phyloP scores from a whole-genome alignment of 2,329 filamentous ascomycete genomes.

The Alternaria burnsii region DNA sequence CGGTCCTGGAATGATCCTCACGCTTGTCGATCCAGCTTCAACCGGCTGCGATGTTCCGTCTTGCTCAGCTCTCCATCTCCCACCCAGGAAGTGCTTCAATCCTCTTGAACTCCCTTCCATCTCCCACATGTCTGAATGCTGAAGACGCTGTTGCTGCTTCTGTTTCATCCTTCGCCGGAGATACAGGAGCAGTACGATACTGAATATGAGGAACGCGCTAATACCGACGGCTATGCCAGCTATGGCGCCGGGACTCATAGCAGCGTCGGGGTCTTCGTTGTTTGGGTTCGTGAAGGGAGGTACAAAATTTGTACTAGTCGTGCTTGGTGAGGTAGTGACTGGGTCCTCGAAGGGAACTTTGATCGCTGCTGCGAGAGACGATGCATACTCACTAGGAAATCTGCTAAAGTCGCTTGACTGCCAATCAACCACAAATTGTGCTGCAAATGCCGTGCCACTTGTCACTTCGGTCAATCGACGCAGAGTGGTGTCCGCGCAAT shows the following conservation, averaged over 20 bases:
- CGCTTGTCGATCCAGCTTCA: neutral
- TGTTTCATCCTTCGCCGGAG: neutral
- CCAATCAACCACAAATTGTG: neutral
- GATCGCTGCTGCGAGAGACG: neutral
- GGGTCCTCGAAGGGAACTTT: neutral
- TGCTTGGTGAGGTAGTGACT: too few species aligned
- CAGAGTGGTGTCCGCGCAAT: too few species aligned
- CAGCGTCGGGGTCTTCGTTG: fast-evolving
- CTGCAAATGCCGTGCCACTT: neutral
- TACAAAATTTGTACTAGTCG: too few species aligned
- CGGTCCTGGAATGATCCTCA: neutral
- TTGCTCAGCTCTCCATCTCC: neutral
- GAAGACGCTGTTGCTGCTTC: too few species aligned
- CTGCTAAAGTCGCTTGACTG: neutral
- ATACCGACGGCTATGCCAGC: neutral
- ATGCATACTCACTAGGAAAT: neutral
- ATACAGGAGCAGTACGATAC: neutral
- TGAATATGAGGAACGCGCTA: neutral
- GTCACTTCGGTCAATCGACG: neutral
- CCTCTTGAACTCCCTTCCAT: neutral
- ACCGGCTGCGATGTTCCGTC: neutral
- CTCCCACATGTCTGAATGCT: neutral
- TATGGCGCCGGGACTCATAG: neutral
- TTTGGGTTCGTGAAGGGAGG: neutral
- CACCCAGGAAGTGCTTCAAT: neutral